Base-by-base conservation (phyloP, 2,329 filamentous ascomycete genomes). In the Aspergillus luchuensis region DNA sequence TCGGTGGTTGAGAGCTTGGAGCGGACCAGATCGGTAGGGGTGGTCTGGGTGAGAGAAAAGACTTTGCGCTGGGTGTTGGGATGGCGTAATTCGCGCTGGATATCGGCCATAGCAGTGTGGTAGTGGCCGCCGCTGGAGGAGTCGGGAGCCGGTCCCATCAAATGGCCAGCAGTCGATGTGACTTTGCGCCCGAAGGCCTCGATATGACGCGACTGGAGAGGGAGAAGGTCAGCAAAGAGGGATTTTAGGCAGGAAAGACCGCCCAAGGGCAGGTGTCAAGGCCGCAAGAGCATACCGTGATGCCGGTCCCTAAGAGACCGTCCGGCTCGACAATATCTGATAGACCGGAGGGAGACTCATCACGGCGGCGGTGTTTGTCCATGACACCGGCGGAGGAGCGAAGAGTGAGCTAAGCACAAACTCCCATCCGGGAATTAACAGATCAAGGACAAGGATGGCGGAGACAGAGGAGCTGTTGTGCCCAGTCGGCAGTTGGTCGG, bases 161-260 rank as follows among this genome's bases (percentile, higher is more conserved):
- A 84, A 76, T 96, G 92, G 71, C 88, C 91, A 59, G 95, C 95
- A 19, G 95, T 98, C 28, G 92, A 92, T 30, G 93, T 95, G 64
- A 98, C 92, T 79, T 97, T 99, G 73, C 94, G 89, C 67, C 92
- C 88, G 78, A 99, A 97, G 58, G 91, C 91, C 80, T 97, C 93
- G 69, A 98, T 82, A 66, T 95, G 91, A 70, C 92, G 90, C 58
- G 91, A 88, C 92, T 97, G 68, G 55, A 41, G 45, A 53, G 48
- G 57, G 25, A 38, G 30, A 17, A 51, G 47, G 36, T 49, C 55
- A 33, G 25, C 23, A 10, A 10, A 11, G 4, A 47, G 28, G 38
- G 30, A 38, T 56, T 36, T 21, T 8, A 45, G 21, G 23, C 21
- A 56, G 33, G 13, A 45, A 19, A 13, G n/a, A 47, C 3, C 6